Evolutionary conservation across 305 asterid genomes (phyloP), one percentile per base, ranked within the genome.

Genomic region (Striga hermonthica): DNA sequence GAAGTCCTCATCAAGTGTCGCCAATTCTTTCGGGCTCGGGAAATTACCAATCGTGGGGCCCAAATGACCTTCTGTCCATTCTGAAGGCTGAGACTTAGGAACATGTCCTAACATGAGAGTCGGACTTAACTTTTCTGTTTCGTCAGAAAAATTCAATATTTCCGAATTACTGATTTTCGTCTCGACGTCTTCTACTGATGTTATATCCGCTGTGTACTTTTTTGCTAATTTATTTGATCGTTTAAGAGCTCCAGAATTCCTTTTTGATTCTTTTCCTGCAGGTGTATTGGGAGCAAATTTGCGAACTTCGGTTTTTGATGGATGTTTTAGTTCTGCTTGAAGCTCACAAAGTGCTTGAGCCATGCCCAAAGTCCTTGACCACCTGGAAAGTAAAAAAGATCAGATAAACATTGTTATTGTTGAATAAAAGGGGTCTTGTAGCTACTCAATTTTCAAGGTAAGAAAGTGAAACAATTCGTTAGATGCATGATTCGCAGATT

Each of bases 361-460:
- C 96, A 88, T 88, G 82, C 81, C 82, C 80, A 90, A 75, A 36
- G 91, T 86, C 80, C 95, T 84, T 34, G 92, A 76, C 97, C 96
- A 88, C 85, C 95, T 90, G 68, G 45, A 57, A 50, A 22, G 64
- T 48, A 68, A 14, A 72, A 36, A 35, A 65, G 60, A 47, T 1
- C 11, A 43, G 16, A 11, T 36, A 1, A 10, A 9, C 31, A 22
- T 59, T 10, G 44, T 36, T 40, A 56, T 15, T 7, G n/a, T n/a
- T n/a, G 2, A 11, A 53, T 14, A 39, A 70, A 41, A 45, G 55
- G 31, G 1, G 62, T 31, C 45, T 47, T 22, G 4, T 11, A 31
- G 28, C 48, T 31, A 65, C 62, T 72, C 14, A 52, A 31, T 12
- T 64, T 58, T 39, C 64, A 53, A 31, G 53, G 64, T 22, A 9